Evolutionary conservation across 441 rosid species (phyloP), one percentile per base, ranked within the genome.

Genomic region (Syzygium syzygioides): DNA sequence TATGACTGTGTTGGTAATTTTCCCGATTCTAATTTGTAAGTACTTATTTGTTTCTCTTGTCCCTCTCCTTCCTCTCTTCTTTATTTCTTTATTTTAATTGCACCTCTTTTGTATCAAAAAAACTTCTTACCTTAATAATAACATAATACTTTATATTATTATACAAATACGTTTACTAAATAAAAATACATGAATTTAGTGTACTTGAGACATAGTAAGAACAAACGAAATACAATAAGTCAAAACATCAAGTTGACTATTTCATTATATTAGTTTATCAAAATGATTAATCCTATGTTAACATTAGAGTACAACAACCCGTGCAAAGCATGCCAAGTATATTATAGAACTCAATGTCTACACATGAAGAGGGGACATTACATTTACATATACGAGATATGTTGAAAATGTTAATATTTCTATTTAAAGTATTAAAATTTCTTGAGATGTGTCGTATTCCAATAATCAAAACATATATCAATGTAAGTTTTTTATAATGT

Each of bases 111-210:
- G 64, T 5, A 59, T 59, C 15, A 2, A 59, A 59, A 17, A 59
- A 25, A 14, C 9, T 2, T 25, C n/a, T 0, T 0, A 13, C 62
- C n/a, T 25, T 25, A 28, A 25, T 25, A 7, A 9, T 20, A 4
- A 26, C 30, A 26, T 20, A 26, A 59, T 25, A 4, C 25, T 11
- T 11, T 26, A 4, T 59, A 57, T 57, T 57, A 57, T 1, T 26
- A 26, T 26, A 26, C 64, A 59, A 59, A 30, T 4, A 59, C 30
- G 2, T 59, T 59, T 59, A 12, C 30, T 59, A 59, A 59, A 28
- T 60, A 11, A 60, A 62, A 62, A n/a, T 6, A 14, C 68, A 14
- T 60, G 2, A 28, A 60, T 3, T 8, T 5, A 60, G 18, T 14
- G 68, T n/a, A 4, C 6, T 32, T 60, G 14, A 3, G 32, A 60